phyloP scores from a whole-genome alignment of 371 early-diverging fungal genomes.

The Mucor indicus region DNA sequence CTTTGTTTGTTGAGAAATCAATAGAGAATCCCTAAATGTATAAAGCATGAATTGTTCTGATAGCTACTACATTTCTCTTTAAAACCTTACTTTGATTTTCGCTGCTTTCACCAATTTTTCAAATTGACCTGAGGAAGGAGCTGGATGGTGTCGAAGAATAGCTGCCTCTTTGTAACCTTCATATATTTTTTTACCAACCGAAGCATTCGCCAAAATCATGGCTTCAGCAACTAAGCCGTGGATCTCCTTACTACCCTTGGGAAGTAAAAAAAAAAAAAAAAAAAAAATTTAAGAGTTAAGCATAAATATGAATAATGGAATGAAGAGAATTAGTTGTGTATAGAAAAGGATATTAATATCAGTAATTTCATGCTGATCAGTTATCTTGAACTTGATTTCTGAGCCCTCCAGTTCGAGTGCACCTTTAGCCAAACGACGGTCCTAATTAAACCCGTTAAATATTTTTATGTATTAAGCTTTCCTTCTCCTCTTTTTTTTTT shows the following conservation, averaged over 20 bases:
- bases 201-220: constrained; percentile 97
- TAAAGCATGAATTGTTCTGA: background rate
- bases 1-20: constrained; percentile 66
- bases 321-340: constrained; percentile 14
- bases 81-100: constrained; percentile 40
- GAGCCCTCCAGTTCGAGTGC: constrained; percentile 73
- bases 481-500: background rate
- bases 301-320: constrained; percentile 31
- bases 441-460: constrained; percentile 20
- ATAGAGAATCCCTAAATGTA: constrained; percentile 47
- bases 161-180: constrained; percentile 79
- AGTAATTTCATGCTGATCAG: constrained; percentile 55
- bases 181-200: constrained; percentile 87
- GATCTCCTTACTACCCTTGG: constrained; percentile 83
- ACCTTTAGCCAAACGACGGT: constrained; percentile 57
- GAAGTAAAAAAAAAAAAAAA: constrained; percentile 35
- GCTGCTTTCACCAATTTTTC: constrained; percentile 68
- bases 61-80: background rate
- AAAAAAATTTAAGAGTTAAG: constrained; percentile 17
- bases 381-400: constrained; percentile 73
- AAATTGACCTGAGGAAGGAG: constrained; percentile 67
- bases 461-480: background rate
- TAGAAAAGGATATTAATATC: constrained; percentile 59
- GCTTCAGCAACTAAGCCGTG: constrained; percentile 98
- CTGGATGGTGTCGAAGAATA: constrained; percentile 83